A percentile compares a stretch with the other conserved stretches of the same genome.
These are phyloP conservation scores for Rossbeevera mucosa DNA, from an alignment of 768 basidiomycete genomes.

Conservation along the genomic window DNA sequence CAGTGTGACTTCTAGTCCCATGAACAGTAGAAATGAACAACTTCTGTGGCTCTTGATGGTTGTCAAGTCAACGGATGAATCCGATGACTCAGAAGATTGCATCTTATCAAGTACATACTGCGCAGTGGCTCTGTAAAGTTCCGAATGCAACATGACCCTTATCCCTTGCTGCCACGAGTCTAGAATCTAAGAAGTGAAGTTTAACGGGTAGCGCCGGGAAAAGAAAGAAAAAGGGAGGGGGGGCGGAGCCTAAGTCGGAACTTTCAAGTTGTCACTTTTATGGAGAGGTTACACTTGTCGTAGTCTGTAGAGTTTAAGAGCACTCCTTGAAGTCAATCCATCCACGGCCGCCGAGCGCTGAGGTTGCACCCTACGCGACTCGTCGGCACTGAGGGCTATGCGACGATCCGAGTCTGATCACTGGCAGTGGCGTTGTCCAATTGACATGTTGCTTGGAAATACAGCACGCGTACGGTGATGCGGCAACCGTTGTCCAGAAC, in stretches of 20 bases:
- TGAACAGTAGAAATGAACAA: background rate
- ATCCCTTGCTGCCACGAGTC: background rate
- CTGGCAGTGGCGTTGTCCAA: background rate
- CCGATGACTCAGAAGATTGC: constrained; percentile 6
- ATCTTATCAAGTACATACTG: no score
- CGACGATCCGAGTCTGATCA: background rate
- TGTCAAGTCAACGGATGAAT: constrained; percentile 15
- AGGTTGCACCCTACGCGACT: background rate
- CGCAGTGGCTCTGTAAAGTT: background rate
- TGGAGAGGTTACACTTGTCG: no score
- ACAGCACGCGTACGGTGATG: background rate
- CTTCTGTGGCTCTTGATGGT: constrained; percentile 14
- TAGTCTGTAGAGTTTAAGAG: no score
- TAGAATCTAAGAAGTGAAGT: background rate
- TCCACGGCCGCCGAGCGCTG: background rate
- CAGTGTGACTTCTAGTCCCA: background rate
- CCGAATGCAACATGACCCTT: background rate
- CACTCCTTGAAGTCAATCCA: background rate
- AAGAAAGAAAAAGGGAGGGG: no score
- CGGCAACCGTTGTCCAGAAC: background rate
- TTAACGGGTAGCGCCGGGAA: background rate
- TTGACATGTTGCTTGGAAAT: background rate
- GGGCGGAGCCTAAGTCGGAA: no score
- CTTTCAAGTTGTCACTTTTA: no score
- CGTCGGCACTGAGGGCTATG: background rate